These are phyloP conservation scores for Adenanthera pavonina DNA, from an alignment of 306 rosid species.

Conservation along the genomic window DNA sequence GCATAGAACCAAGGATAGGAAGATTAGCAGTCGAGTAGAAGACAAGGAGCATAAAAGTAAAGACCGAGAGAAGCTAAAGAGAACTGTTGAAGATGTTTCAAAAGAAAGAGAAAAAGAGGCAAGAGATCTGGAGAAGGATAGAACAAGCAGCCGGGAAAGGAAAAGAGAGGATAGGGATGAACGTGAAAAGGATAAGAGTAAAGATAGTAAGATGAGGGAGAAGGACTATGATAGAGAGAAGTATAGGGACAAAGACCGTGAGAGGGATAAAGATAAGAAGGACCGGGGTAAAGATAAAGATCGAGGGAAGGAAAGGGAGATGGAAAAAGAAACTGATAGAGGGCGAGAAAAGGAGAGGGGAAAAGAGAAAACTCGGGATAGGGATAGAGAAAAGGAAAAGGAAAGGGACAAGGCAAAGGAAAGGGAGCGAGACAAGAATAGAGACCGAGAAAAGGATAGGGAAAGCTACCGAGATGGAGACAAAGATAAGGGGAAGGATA, in stretches of 20 bases:
- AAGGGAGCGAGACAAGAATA: conserved; percentile 58
- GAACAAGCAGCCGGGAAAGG: conserved; percentile 60
- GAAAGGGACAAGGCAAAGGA: conserved; percentile 59
- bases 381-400: conserved; percentile 56
- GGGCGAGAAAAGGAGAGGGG: conserved; percentile 70
- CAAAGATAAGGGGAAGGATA: conserved; percentile 62
- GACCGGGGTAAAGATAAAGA: conserved; percentile 72
- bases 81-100: conserved; percentile 52
- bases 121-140: conserved; percentile 62
- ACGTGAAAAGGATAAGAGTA: conserved; percentile 70
- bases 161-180: conserved; percentile 82
- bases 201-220: conserved; percentile 68
- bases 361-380: conserved; percentile 65
- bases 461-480: conserved; percentile 55
- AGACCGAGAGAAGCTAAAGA: conserved; percentile 64
- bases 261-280: conserved; percentile 70
- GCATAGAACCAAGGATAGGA: conserved; percentile 78
- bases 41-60: conserved; percentile 74
- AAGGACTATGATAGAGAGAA: conserved; percentile 76
- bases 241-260: conserved; percentile 66
- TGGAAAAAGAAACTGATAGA: conserved; percentile 63
- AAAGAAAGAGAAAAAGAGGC: conserved; percentile 62
- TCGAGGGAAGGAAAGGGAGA: conserved; percentile 64
- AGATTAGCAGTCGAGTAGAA: conserved; percentile 69
- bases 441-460: conserved; percentile 53